A percentile compares a stretch with the other conserved stretches of the same genome.
These are phyloP conservation scores for Rhamnella rubrinervis DNA, from an alignment of 331 rosid species.

Conservation along the genomic window DNA sequence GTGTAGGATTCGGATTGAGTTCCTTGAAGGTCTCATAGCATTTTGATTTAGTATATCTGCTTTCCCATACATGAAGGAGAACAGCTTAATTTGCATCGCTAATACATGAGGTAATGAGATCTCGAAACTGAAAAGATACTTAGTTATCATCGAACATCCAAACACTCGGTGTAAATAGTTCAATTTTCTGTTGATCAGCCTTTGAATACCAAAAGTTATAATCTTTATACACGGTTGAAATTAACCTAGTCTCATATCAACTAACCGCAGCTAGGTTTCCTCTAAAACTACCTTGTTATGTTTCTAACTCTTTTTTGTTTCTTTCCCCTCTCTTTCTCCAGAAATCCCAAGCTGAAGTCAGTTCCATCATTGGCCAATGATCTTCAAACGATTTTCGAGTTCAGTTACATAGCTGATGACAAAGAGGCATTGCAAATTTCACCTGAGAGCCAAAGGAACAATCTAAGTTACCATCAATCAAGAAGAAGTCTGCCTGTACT, in stretches of 20 bases:
- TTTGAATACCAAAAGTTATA: neutral
- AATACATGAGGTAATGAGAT: neutral
- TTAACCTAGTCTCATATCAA: constrained; percentile 9
- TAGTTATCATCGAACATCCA: neutral
- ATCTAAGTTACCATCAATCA: constrained; percentile 26
- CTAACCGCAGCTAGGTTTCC: neutral
- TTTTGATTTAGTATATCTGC: too few relatives aligned
- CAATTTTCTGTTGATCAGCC: constrained; percentile 7
- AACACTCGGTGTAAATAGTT: too few relatives aligned
- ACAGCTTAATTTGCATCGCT: too few relatives aligned
- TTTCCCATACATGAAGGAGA: too few relatives aligned
- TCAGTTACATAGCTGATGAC: constrained; percentile 22
- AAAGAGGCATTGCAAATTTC: constrained; percentile 25
- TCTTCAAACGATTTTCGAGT: constrained; percentile 45
- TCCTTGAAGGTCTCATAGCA: too few relatives aligned
- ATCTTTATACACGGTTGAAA: constrained; percentile 1
- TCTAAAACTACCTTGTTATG: constrained; percentile 7
- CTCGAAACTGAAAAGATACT: neutral
- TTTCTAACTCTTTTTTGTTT: constrained; percentile 15
- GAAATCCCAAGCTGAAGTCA: constrained; percentile 57
- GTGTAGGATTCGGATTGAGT: too few relatives aligned
- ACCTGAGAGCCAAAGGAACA: constrained; percentile 25
- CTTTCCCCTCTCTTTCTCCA: constrained; percentile 21
- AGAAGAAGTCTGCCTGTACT: constrained; percentile 34
- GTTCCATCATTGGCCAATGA: constrained; percentile 53